Conservation (phyloP, 257 asterid species). For the Solanum okadae region DNA sequence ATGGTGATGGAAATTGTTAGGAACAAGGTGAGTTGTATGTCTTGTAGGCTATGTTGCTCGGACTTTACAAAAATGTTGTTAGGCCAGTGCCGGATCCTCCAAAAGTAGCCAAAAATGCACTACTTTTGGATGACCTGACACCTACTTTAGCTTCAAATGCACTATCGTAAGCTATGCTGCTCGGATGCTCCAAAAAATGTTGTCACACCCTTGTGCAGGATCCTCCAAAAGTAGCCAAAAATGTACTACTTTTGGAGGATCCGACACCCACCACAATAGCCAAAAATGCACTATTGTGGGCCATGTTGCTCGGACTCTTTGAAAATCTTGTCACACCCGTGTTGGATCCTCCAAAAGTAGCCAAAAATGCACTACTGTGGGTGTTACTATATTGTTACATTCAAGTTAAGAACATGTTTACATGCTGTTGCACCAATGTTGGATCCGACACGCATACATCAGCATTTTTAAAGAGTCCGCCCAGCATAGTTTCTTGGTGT, state of each 20-base stretch:
- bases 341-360: not conserved
- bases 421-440: too few species aligned
- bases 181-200: not conserved
- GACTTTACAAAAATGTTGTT: not conserved
- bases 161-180: not conserved
- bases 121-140: not conserved
- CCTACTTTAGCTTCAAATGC: not conserved
- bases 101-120: not conserved
- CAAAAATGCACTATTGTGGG: not conserved
- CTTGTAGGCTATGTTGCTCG: not conserved
- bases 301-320: not conserved
- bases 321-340: not conserved
- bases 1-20: slow-evolving; percentile 74
- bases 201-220: not conserved
- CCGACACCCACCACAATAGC: not conserved
- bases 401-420: too few species aligned
- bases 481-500: too few species aligned
- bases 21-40: slow-evolving; percentile 51
- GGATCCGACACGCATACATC: too few species aligned
- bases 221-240: not conserved
- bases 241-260: not conserved
- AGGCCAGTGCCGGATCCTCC: not conserved
- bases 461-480: too few species aligned
- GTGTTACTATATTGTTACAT: too few species aligned
- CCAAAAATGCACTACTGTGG: not conserved